Percentiles rank a stretch among this genome's conserved stretches.
phyloP scores from a whole-genome alignment of 345 rosid species.

The Melaleuca alternifolia region DNA sequence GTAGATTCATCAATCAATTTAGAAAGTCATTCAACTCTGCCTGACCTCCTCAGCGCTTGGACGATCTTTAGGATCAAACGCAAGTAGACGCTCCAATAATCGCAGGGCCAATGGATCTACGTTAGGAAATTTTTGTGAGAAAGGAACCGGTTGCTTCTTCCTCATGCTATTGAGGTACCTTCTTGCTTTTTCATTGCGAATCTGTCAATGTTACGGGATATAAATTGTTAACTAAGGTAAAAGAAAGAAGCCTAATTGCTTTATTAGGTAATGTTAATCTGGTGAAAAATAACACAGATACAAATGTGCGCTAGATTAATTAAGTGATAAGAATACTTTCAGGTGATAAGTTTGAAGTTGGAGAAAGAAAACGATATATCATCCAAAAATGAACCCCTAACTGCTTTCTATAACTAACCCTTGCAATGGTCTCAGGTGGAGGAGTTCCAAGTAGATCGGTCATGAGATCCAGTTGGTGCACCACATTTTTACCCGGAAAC shows the following conservation, averaged over 20 bases:
- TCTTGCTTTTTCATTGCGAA: slow-evolving; percentile 95
- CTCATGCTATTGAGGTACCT: slow-evolving; percentile 95
- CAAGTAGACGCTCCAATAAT: slow-evolving; percentile 67
- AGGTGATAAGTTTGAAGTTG: neutral
- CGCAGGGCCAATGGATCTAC: slow-evolving; percentile 75
- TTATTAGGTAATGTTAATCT: neutral
- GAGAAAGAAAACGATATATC: neutral
- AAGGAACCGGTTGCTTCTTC: slow-evolving; percentile 72
- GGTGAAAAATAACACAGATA: neutral
- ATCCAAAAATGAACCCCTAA: neutral
- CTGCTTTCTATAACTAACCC: slow-evolving; percentile 34
- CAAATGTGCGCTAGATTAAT: neutral
- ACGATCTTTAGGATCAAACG: slow-evolving; percentile 99
- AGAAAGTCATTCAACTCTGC: neutral
- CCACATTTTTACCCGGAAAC: slow-evolving; percentile 48
- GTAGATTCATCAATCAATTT: neutral
- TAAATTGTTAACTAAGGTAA: neutral
- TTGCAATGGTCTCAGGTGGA: slow-evolving; percentile 25
- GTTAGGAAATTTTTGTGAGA: slow-evolving; percentile 73
- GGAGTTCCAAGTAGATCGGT: slow-evolving; percentile 49
- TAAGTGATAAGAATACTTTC: neutral
- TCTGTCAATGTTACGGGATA: slow-evolving; percentile 32
- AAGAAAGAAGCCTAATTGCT: neutral
- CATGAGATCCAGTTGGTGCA: slow-evolving; percentile 46
- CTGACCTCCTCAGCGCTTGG: slow-evolving; percentile 80